These are phyloP conservation scores for Stephanodiscus triporus DNA, from an alignment of 108 stramenopile species.

Conservation along the genomic window DNA sequence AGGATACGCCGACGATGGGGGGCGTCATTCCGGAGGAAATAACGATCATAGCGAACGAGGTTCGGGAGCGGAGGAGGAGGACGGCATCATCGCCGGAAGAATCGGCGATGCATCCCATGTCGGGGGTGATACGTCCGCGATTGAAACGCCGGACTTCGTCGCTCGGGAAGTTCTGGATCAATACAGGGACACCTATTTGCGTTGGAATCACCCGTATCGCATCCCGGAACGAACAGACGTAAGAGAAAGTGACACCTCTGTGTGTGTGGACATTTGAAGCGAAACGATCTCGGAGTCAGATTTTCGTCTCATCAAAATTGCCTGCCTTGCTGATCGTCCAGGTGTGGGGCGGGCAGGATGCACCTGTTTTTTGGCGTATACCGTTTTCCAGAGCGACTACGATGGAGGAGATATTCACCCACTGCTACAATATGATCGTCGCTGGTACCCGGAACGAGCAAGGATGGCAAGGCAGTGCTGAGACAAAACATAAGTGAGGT, in stretches of 20 bases:
- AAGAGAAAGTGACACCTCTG: background rate
- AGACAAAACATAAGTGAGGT: conserved; percentile 22
- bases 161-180: conserved; percentile 10
- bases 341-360: conserved; percentile 18
- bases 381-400: conserved; percentile 26
- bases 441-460: conserved; percentile 17
- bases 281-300: too few species aligned
- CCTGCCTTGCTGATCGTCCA: too few species aligned
- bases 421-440: conserved; percentile 35
- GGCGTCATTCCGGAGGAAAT: background rate
- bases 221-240: conserved; percentile 15
- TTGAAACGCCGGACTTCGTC: conserved; percentile 8
- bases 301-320: too few species aligned
- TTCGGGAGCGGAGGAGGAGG: background rate
- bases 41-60: background rate
- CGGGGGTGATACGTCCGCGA: background rate
- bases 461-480: conserved; percentile 22
- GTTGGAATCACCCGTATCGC: conserved; percentile 27
- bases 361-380: conserved; percentile 34
- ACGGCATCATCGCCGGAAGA: background rate
- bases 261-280: too few species aligned
- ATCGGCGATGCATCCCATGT: background rate
- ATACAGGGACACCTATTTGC: conserved; percentile 10
- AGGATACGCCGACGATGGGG: conserved; percentile 7
- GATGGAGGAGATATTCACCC: conserved; percentile 28